Base-by-base conservation (phyloP, 352 stramenopile genomes). In the Pythium grandisporangium region DNA sequence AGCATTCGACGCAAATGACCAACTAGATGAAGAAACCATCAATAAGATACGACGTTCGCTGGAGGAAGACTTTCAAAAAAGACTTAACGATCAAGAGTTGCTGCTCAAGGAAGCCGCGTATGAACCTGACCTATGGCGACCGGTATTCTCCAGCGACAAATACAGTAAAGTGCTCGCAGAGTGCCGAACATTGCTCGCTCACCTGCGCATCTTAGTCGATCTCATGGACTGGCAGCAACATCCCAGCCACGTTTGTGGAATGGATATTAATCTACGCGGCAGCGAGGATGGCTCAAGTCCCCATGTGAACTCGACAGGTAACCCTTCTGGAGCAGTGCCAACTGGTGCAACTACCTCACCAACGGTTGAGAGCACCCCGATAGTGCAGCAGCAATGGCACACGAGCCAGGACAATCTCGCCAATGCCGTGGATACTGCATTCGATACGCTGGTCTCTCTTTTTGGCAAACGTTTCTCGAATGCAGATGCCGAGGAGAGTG, bases 211-310 rank as follows among this genome's bases (percentile, higher is more conserved):
- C 35, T 51, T 89, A 21, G 63, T 74, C 6, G 73, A 86, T 44
- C 58, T 89, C 17, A 51, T 81, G 1, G 61, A 80, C 20, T 89
- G 75, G 75, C n/a, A n/a, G n/a, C n/a, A n/a, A n/a, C 66, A 74
- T 25, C 55, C 66, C 14, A 55, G 54, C 14, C 47, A 51, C 2
- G 27, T 32, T 14, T 32, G 8, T 32, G 8, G 27, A 14, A 14
- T 32, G 8, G 27, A 32, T 32, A 32, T 32, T 14, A 32, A 8
- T 14, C 27, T 32, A 8, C 34, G n/a, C 10, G 10, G 17, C 10
- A 8, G 8, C 8, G n/a, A 10, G 17, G 10, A 10, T 13, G 12
- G 1, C 34, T 10, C 10, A 23, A 17, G 10, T 16, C 10, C 10
- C 8, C 27, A 14, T 14, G 10, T 32, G 8, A 14, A 14, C 27